Evolutionary conservation across 2,329 filamentous ascomycete species (phyloP).

Genomic region (Monosporascus sp.): DNA sequence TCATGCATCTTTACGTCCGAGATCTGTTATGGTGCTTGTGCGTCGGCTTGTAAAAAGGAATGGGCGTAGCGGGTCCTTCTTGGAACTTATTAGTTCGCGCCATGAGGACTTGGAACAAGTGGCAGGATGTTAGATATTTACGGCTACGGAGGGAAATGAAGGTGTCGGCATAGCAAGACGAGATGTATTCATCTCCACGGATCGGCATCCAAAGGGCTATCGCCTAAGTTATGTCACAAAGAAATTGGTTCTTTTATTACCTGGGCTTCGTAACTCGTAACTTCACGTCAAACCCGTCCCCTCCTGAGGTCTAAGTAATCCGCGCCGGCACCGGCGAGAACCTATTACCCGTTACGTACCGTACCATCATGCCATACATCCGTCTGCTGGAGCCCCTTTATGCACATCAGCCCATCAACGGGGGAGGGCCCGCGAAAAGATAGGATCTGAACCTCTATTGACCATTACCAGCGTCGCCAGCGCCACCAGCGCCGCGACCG

Average conservation of each 20-base stretch:
- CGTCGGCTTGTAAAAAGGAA: background rate
- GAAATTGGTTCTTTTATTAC: background rate
- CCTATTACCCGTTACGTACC: no score
- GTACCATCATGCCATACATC: no score
- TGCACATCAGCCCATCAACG: no score
- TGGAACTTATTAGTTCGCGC: background rate
- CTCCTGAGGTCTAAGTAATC: no score
- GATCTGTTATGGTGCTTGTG: background rate
- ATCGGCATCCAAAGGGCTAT: background rate
- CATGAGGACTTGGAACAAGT: no score
- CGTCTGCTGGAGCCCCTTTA: no score
- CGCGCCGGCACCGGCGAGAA: no score
- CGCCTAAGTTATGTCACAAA: background rate
- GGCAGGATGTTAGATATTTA: no score
- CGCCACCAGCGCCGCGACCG: conserved; percentile 12
- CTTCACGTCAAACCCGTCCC: background rate
- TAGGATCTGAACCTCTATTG: conserved; percentile 8
- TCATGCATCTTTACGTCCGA: background rate
- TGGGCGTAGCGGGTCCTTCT: background rate
- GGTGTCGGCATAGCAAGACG: no score
- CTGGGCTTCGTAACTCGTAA: background rate
- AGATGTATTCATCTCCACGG: no score
- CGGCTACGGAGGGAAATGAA: background rate
- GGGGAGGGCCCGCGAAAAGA: no score
- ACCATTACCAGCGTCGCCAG: conserved; percentile 10